Base-by-base conservation (phyloP, 208 protist species). In the Acanthamoeba divionensis region DNA sequence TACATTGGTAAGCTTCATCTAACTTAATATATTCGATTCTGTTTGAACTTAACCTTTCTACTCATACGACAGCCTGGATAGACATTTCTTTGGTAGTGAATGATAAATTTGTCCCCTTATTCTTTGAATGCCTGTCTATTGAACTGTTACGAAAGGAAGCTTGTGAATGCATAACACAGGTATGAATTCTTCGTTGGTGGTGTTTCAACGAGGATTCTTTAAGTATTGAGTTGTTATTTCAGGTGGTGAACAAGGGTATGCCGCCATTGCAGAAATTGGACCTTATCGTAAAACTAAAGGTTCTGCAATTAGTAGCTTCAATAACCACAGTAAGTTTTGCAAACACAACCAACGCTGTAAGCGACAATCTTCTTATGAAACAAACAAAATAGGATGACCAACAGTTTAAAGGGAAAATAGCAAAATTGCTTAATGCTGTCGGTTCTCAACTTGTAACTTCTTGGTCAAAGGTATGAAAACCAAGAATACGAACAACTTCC, bases 81-180 rank as follows among this genome's bases (percentile, higher is more conserved):
- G 91, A 93, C 44, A 69, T 93, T n/a, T 79, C 75, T 50, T 62
- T 93, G 24, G 91, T 93, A 38, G 91, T 93, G 15, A 93, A 93
- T 44, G 91, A 93, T 48, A 79, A 73, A 45, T 93, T 93, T 29
- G 90, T 93, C 7, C 91, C 73, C 66, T 57, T 93, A 13, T 93
- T 93, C 82, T 93, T 87, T 18, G 80, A 91, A 21, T 90, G 75
- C 47, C 71, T 93, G 29, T 33, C 36, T 60, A 33, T 50, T n/a
- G 79, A 36, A 10, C 2, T 48, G 18, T 48, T 93, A 15, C 48
- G 91, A 9, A 69, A 83, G 65, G 91, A 93, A 24, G 87, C 66
- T 4, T 89, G 77, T 21, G 87, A 93, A 31, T 93, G 91, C 80
- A 90, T 93, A 6, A 91, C 75, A 36, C 80, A 93, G 13, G 87